Evolutionary conservation across 1,284 basidiomycete species (phyloP).

Genomic region (Meripilus lineatus): DNA sequence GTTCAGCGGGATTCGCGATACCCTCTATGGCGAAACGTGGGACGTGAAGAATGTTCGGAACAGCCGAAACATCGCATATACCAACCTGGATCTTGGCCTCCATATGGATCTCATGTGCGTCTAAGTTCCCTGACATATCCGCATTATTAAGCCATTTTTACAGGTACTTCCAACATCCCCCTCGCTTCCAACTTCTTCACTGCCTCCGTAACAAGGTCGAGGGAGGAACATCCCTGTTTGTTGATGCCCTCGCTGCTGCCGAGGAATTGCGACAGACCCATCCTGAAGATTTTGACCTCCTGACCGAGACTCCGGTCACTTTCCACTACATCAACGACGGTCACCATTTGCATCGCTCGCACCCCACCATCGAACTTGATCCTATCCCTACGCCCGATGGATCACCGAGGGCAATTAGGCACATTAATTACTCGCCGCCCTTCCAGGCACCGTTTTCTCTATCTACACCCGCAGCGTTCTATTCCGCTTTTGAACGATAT

Average conservation of each 20-base stretch:
- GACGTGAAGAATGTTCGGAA: constrained; percentile 78
- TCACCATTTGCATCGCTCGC: constrained; percentile 78
- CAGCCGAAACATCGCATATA: constrained; percentile 93
- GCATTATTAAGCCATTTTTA: constrained; percentile 3
- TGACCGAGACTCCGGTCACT: constrained; percentile 62
- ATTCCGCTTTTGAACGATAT: constrained; percentile 64
- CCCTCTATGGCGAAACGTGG: constrained; percentile 92
- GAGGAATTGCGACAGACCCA: constrained; percentile 45
- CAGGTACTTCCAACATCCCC: constrained; percentile 87
- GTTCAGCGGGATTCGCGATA: constrained; percentile 78
- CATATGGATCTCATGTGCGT: constrained; percentile 92
- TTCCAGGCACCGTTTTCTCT: constrained; percentile 82
- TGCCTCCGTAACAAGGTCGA: constrained; percentile 79
- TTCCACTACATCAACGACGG: constrained; percentile 94
- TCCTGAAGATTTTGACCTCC: constrained; percentile 53
- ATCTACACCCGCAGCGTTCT: constrained; percentile 52
- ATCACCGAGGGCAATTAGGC: constrained; percentile 34
- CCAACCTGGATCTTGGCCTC: constrained; percentile 82
- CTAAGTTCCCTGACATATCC: background rate
- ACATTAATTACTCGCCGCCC: constrained; percentile 92
- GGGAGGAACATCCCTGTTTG: constrained; percentile 88
- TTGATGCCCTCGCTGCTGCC: constrained; percentile 77
- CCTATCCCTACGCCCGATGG: constrained; percentile 12
- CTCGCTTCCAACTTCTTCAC: constrained; percentile 89
- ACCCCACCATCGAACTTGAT: constrained; percentile 75